Conservation (phyloP, 1,284 basidiomycete species). For the Moesziomyces antarcticus region DNA sequence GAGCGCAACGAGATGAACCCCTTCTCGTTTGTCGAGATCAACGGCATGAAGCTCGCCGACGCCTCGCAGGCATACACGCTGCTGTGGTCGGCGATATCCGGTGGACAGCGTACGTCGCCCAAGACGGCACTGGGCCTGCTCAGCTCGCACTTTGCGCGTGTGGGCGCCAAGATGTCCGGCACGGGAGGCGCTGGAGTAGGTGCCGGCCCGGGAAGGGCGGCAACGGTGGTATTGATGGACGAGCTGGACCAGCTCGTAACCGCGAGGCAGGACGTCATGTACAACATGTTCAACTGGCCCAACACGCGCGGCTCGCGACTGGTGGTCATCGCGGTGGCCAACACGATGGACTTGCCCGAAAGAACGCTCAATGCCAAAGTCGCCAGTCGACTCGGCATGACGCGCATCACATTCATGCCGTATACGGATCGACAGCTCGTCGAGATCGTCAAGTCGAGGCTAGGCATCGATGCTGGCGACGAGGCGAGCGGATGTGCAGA, state of each 20-base stretch:
- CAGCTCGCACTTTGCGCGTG: constrained; percentile 50
- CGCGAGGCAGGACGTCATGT: constrained; percentile 95
- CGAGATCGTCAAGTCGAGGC: constrained; percentile 84
- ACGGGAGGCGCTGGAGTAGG: constrained; percentile 32
- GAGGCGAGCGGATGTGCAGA: constrained; percentile 73
- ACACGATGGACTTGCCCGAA: constrained; percentile 98
- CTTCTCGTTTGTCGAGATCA: constrained; percentile 98
- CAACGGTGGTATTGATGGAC: constrained; percentile 94
- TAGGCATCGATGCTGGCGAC: constrained; percentile 69
- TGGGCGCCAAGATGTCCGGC: constrained; percentile 30
- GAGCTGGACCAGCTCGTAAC: constrained; percentile 97
- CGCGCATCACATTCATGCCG: constrained; percentile 92
- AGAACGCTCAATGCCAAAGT: constrained; percentile 91
- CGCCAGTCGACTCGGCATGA: constrained; percentile 91
- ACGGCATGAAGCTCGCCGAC: constrained; percentile 78
- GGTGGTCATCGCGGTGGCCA: constrained; percentile 95
- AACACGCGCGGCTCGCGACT: constrained; percentile 85
- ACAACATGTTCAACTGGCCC: constrained; percentile 99
- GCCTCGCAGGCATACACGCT: constrained; percentile 62
- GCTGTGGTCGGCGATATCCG: constrained; percentile 60
- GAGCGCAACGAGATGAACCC: constrained; percentile 81
- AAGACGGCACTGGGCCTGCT: constrained; percentile 57
- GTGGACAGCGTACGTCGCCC: constrained; percentile 50
- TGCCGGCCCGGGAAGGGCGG: constrained; percentile 35
- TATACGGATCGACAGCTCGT: constrained; percentile 85